Evolutionary conservation across 2,329 filamentous ascomycete species (phyloP).

Genomic region (Talaromyces pinophilus): DNA sequence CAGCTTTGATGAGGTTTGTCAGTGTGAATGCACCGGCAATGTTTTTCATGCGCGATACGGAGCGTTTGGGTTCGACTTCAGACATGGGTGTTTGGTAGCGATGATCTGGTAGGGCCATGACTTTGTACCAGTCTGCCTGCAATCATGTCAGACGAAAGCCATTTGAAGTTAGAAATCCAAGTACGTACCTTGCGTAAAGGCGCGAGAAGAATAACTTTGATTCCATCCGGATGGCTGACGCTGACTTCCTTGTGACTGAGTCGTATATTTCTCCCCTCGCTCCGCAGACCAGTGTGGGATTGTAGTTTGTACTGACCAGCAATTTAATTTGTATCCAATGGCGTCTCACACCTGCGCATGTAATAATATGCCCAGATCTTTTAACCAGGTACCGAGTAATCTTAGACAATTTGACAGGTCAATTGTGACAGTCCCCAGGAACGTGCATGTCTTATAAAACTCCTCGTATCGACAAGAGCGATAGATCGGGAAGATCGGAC

Average conservation of each 20-base stretch:
- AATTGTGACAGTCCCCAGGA: not conserved
- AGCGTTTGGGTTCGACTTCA: not conserved
- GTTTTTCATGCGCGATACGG: not conserved
- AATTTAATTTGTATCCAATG: not conserved
- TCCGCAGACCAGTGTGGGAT: no score
- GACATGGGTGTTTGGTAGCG: slow-evolving; percentile 13
- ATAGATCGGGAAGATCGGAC: not conserved
- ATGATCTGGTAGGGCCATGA: slow-evolving; percentile 7
- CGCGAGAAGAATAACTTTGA: not conserved
- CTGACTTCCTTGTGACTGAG: slow-evolving; percentile 14
- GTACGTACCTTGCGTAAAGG: not conserved
- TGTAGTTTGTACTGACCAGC: not conserved
- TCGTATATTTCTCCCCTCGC: no score
- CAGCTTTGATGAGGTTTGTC: not conserved
- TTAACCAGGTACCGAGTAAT: not conserved
- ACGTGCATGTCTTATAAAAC: not conserved
- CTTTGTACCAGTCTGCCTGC: slow-evolving; percentile 13
- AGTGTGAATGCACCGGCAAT: not conserved
- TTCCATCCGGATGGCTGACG: slow-evolving; percentile 16
- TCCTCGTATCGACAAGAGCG: not conserved
- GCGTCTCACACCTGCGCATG: not conserved
- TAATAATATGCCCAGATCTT: not conserved
- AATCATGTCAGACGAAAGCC: not conserved
- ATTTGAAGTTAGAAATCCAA: not conserved
- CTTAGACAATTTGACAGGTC: not conserved